Base-by-base conservation (phyloP, 2,329 filamentous ascomycete genomes). In the Cryphonectria parasitica region DNA sequence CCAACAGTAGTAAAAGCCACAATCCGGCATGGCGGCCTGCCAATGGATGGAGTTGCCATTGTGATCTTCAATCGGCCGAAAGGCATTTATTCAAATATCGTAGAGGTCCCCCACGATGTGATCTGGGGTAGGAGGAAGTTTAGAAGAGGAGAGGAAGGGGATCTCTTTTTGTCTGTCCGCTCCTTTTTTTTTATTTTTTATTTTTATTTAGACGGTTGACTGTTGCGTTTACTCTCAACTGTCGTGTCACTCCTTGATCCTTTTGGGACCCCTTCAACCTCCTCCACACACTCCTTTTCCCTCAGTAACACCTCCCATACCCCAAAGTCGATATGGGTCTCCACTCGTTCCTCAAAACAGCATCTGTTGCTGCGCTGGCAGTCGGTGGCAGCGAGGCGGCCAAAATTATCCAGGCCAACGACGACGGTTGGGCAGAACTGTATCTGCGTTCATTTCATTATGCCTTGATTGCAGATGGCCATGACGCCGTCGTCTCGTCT, bases 371-470 rank as follows among this genome's bases (percentile, higher is more conserved):
- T 60, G 69, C 69, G 28, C 49, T 72, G 49, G 62, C 63, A 2
- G 69, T 66, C 28, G 54, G 61, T 36, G 66, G 36, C 25, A 54
- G 61, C 56, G 54, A 68, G 56, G 71, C 61, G 2, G 52, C 67
- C 34, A 68, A 88, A 74, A 87, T 91, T 75, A 77, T 93, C 68
- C 88, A 90, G 69, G 86, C 86, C 74, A 93, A 93, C 78, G 91
- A 93, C 74, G 91, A 93, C 77, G 91, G 91, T 45, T 93, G 91
- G 91, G 89, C 90, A 6, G 91, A 92, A 80, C 85, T 85, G 56
- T 91, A 92, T 75, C 80, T 90, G 65, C 86, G 91, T 22, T 83
- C 84, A 0, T 81, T 92, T 66, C 87, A 90, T 79, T 79, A 87
- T 67, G 82, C 84, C 17, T 80, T 93, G 56, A 84, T 80, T 13